phyloP scores from a whole-genome alignment of 2,329 filamentous ascomycete species.

The Incumbomyces delicatus region DNA sequence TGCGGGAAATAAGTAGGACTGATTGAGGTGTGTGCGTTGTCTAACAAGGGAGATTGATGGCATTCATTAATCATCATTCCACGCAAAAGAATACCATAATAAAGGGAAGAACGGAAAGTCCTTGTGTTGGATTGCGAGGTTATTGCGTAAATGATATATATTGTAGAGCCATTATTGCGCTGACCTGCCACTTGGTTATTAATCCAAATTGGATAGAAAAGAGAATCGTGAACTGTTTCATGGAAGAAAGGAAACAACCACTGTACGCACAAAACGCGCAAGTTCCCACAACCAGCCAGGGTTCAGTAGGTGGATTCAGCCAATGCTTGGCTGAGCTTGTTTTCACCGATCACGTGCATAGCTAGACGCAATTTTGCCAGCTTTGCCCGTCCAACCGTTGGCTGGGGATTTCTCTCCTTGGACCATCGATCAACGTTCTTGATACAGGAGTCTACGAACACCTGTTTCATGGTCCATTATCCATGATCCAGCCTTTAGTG shows the following conservation, averaged over 20 bases:
- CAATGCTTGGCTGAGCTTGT: slow-evolving; percentile 5
- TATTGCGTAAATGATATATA: slow-evolving; percentile 1
- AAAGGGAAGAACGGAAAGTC: not conserved
- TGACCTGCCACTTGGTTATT: not conserved
- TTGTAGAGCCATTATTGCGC: not conserved
- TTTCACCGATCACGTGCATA: no score
- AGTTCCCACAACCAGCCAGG: not conserved
- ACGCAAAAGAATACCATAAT: not conserved
- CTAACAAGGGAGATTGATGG: not conserved
- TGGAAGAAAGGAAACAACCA: not conserved
- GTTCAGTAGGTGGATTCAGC: not conserved
- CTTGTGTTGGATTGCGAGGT: not conserved
- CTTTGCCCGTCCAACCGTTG: no score
- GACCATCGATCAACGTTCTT: no score
- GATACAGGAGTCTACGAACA: no score
- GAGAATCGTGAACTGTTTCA: not conserved
- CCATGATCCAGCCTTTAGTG: no score
- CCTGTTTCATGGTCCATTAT: no score
- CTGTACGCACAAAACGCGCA: slow-evolving; percentile 4
- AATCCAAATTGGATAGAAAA: not conserved
- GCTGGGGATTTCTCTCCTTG: no score
- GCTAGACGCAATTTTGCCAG: no score
- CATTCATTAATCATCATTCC: not conserved
- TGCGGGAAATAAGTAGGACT: not conserved
- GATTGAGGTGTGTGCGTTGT: not conserved